Conservation (phyloP, 2,329 filamentous ascomycete species). For the Pseudopithomyces maydicus region DNA sequence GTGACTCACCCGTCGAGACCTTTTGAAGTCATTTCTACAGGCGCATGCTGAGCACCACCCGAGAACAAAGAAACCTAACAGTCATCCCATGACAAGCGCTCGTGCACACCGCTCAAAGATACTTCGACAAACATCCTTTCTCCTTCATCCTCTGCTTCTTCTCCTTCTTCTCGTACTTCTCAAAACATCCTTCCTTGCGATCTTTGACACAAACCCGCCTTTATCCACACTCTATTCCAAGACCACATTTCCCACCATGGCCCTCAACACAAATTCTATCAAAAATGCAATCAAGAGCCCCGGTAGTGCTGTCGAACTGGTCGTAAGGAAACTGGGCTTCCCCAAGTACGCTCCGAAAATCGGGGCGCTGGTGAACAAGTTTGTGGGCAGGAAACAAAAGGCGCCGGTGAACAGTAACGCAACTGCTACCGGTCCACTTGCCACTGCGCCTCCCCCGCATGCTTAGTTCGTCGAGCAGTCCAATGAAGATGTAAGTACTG, state of each 20-base stretch:
- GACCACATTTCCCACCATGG: constrained; percentile 10
- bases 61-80: neutral
- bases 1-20: too few species aligned
- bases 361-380: constrained; percentile 18
- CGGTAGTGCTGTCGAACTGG: constrained; percentile 14
- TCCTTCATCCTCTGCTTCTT: neutral
- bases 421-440: neutral
- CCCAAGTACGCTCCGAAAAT: constrained; percentile 16
- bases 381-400: constrained; percentile 23
- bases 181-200: too few species aligned
- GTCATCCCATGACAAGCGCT: neutral
- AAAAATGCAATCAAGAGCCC: constrained; percentile 18
- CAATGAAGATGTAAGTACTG: too few species aligned
- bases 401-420: constrained; percentile 8
- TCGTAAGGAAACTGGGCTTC: constrained; percentile 14
- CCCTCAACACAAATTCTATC: constrained; percentile 12
- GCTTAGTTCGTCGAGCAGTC: too few species aligned
- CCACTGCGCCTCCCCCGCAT: constrained; percentile 2
- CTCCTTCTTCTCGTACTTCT: too few species aligned
- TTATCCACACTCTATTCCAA: neutral
- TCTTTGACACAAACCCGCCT: too few species aligned
- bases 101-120: neutral
- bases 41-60: neutral
- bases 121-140: neutral
- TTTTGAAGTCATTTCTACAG: neutral